Evolutionary conservation across 768 basidiomycete species (phyloP).

Genomic region (Polyporus arcularius): DNA sequence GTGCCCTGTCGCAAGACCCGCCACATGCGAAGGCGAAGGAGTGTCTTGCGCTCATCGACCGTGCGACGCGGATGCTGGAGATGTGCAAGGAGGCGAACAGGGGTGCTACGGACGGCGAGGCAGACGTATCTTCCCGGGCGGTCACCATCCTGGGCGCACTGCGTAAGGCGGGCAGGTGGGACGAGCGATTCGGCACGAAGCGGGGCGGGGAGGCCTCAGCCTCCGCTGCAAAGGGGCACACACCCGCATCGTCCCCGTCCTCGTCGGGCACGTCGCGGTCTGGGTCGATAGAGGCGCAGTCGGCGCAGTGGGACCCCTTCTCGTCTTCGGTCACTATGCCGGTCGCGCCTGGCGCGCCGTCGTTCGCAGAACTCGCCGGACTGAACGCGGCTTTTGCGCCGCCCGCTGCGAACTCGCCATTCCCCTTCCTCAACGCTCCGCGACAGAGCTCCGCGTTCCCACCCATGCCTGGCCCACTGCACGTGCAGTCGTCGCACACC

Average conservation of each 20-base stretch:
- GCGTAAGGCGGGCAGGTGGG: constrained; percentile 31
- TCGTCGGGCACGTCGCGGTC: not conserved
- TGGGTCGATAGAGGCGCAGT: not conserved
- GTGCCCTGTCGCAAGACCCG: constrained; percentile 41
- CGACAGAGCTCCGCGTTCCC: not conserved
- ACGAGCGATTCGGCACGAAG: constrained; percentile 7
- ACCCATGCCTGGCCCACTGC: constrained; percentile 3
- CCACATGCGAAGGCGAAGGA: constrained; percentile 36
- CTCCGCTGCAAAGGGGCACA: not conserved
- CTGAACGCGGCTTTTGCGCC: not conserved
- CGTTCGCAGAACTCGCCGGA: not conserved
- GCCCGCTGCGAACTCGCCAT: not conserved
- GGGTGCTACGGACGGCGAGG: constrained; percentile 35
- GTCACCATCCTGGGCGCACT: constrained; percentile 40
- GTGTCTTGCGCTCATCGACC: constrained; percentile 39
- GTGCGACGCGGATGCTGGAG: constrained; percentile 39
- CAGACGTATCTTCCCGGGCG: constrained; percentile 42
- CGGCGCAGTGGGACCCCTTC: not conserved
- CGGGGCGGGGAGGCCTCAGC: not conserved
- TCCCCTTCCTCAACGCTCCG: constrained; percentile 9
- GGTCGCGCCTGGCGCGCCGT: not conserved
- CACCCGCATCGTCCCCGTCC: too few species aligned
- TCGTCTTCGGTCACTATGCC: not conserved
- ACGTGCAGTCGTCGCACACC: constrained; percentile 3
- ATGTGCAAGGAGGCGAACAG: constrained; percentile 8